Conservation (phyloP, 2,329 filamentous ascomycete species). For the Hawksworthiomyces lignivorus region DNA sequence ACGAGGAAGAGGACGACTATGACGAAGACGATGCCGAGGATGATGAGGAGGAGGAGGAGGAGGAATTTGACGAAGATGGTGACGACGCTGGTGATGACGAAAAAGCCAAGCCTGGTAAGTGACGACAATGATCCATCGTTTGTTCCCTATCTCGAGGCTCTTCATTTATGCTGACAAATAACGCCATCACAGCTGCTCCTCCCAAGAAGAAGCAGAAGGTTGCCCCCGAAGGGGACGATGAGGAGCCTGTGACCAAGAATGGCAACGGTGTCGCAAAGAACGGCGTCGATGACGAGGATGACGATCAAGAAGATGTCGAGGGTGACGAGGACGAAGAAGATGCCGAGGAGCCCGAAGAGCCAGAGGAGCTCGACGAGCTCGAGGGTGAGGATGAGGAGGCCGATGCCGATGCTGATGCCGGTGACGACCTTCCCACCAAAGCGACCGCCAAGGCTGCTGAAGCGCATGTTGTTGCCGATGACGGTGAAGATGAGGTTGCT, state of each 20-base stretch:
- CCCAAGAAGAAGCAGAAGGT: conserved; percentile 48
- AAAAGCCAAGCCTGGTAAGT: conserved; percentile 9
- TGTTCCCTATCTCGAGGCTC: no score
- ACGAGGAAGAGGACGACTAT: conserved; percentile 15
- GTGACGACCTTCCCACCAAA: conserved; percentile 10
- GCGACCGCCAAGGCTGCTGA: conserved; percentile 10
- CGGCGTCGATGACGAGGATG: conserved; percentile 17
- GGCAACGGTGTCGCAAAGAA: conserved; percentile 16
- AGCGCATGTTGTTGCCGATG: conserved; percentile 8
- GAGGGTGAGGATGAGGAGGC: conserved; percentile 12
- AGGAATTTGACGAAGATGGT: conserved; percentile 33
- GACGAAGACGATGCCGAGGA: conserved; percentile 22
- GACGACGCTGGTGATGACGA: conserved; percentile 27
- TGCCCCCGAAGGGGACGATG: conserved; percentile 21
- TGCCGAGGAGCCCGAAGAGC: conserved; percentile 25
- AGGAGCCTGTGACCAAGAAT: conserved; percentile 21
- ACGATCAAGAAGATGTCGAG: conserved; percentile 20
- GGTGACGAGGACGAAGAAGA: conserved; percentile 23
- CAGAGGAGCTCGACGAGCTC: conserved; percentile 20
- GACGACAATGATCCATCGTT: no score
- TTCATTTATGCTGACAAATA: conserved; percentile 23
- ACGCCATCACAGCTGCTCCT: conserved; percentile 22
- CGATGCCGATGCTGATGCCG: conserved; percentile 10
- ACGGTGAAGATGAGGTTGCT: conserved; percentile 6
- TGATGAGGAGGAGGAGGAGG: conserved; percentile 21